A percentile compares a stretch with the other conserved stretches of the same genome.
Evolutionary conservation across 441 rosid genomes (phyloP).

Genomic region (Rhodomyrtus psidioides): DNA sequence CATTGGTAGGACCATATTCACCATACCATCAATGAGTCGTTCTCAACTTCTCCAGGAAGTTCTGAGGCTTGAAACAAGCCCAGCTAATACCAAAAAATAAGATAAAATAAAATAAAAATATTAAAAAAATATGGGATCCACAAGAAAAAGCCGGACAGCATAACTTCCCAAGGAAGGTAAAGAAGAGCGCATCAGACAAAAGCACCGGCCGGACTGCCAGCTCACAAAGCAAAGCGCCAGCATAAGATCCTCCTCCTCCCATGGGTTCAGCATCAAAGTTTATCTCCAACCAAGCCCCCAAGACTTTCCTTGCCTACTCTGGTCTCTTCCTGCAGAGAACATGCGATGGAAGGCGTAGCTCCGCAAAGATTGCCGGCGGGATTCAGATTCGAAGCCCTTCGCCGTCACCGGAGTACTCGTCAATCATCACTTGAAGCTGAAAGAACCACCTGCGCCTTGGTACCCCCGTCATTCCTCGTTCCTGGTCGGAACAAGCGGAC

Average conservation of each 20-base stretch:
- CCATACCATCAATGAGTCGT: not conserved
- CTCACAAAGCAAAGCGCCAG: not conserved
- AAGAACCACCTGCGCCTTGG: not conserved
- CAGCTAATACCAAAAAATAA: not conserved
- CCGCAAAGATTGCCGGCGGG: not conserved
- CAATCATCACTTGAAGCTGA: not conserved
- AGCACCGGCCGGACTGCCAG: not conserved
- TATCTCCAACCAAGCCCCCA: not conserved
- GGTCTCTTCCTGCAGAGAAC: not conserved
- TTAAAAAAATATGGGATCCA: too few species aligned
- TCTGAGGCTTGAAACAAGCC: not conserved
- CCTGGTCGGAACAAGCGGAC: fast-evolving
- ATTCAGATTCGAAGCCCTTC: not conserved
- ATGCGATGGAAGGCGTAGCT: not conserved
- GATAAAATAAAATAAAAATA: too few species aligned
- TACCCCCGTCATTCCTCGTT: fast-evolving
- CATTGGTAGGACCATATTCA: not conserved
- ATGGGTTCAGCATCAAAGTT: not conserved
- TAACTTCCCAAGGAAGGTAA: not conserved
- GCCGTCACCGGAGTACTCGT: fast-evolving
- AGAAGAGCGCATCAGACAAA: not conserved
- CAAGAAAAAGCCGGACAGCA: not conserved
- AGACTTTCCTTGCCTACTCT: not conserved
- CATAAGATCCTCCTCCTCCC: not conserved
- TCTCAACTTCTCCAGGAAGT: not conserved